Base-by-base conservation (phyloP, 345 rosid species). In the Viola odorata region DNA sequence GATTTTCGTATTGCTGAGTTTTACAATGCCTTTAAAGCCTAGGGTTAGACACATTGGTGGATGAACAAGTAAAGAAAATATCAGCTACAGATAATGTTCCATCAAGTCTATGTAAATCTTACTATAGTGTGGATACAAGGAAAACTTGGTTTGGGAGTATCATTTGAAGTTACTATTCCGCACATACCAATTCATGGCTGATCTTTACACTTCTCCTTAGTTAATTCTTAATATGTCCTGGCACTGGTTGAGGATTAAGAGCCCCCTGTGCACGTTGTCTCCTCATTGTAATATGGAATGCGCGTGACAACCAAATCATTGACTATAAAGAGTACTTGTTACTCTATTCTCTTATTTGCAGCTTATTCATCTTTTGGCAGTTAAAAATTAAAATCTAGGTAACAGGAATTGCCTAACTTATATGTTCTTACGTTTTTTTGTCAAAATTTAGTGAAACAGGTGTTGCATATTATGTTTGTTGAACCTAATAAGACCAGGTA, bases 261-360 rank as follows among this genome's bases (percentile, higher is more conserved):
- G n/a, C 6, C 45, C 37, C 12, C 47, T 47, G 23, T 48, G 40
- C 42, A 47, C 13, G n/a, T 45, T 48, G 47, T 60, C 10, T 38
- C 7, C 53, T 7, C 54, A 44, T 45, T 47, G 12, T 4, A 23
- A 68, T 37, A 55, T 62, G 59, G 40, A 55, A 17, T 56, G 39
- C 54, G 37, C 45, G 64, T 5, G 36, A 40, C 15, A 49, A 61
- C 0, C 23, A 13, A 52, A 42, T 5, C 45, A 40, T 48, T 23
- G 32, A 23, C 32, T 2, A 23, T 3, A 49, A 60, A 48, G 14
- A 7, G 10, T 58, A 6, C 17, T 50, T 50, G 48, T 16, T 61
- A 6, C 8, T 16, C 10, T n/a, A 49, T 54, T 5, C 8, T 37
- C 15, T 45, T 12, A 8, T 11, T 64, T 42, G 11, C 42, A 36